Evolutionary conservation across 2,329 filamentous ascomycete species (phyloP).

Genomic region (Exophiala calicioides): DNA sequence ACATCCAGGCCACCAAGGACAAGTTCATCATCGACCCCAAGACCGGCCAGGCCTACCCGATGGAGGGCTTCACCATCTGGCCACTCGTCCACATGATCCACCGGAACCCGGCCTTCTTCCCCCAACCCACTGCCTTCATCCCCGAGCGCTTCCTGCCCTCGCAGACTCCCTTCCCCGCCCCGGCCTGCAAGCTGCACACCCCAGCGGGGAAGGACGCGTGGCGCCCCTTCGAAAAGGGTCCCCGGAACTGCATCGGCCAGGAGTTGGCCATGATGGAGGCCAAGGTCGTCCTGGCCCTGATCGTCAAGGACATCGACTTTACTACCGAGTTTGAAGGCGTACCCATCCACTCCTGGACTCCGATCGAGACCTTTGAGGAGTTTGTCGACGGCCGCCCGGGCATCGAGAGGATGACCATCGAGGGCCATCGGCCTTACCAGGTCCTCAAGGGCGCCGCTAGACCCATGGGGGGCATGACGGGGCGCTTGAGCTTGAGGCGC

Average conservation of each 20-base stretch:
- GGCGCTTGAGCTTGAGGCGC: constrained; percentile 21
- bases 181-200: constrained; percentile 37
- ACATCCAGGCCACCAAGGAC: constrained; percentile 8
- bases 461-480: constrained; percentile 24
- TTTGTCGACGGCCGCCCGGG: constrained; percentile 10
- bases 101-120: constrained; percentile 46
- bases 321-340: constrained; percentile 40
- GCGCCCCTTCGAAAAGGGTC: constrained; percentile 58
- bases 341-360: constrained; percentile 19
- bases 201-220: constrained; percentile 49
- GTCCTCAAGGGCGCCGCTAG: constrained; percentile 22
- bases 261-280: constrained; percentile 57
- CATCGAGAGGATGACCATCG: constrained; percentile 16
- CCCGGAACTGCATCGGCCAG: constrained; percentile 60
- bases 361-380: constrained; percentile 21
- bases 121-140: constrained; percentile 47
- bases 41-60: constrained; percentile 22
- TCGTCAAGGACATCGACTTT: constrained; percentile 54
- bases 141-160: constrained; percentile 50
- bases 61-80: constrained; percentile 28
- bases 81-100: constrained; percentile 35
- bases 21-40: constrained; percentile 20
- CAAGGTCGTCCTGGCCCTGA: constrained; percentile 53
- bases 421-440: constrained; percentile 27
- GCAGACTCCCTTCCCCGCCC: constrained; percentile 25